These are phyloP conservation scores for Dendrobium officinale DNA, from an alignment of 106 monocot species.

Conservation along the genomic window DNA sequence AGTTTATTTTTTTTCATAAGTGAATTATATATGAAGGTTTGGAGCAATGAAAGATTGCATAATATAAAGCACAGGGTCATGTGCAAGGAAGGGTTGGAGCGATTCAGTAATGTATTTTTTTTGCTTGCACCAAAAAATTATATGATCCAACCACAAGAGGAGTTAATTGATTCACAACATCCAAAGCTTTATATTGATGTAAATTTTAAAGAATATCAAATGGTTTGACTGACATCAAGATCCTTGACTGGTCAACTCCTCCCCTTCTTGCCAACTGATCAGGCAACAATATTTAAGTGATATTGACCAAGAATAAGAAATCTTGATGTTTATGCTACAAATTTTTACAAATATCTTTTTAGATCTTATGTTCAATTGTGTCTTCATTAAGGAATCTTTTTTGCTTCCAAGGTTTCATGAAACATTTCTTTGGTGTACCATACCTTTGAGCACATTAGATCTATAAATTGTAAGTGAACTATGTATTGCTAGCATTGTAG, in stretches of 20 bases:
- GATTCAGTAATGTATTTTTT: constrained; percentile 45
- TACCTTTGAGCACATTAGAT: no score
- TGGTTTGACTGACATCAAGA: constrained; percentile 22
- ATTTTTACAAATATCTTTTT: no score
- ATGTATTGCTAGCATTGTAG: no score
- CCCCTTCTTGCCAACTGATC: neutral
- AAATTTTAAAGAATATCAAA: constrained; percentile 30
- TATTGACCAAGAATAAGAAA: no score
- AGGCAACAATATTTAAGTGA: neutral
- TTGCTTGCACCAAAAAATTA: constrained; percentile 50
- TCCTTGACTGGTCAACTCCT: constrained; percentile 28
- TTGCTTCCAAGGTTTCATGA: no score
- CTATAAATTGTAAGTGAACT: no score
- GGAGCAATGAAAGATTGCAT: constrained; percentile 56
- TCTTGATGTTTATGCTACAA: no score
- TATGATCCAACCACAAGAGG: constrained; percentile 23
- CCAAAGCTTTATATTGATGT: constrained; percentile 25
- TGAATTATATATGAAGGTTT: constrained; percentile 15
- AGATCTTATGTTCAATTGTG: no score
- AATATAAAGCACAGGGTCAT: constrained; percentile 52
- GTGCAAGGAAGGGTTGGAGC: constrained; percentile 24
- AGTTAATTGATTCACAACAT: constrained; percentile 24
- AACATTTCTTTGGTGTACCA: no score
- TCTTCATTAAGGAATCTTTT: no score
- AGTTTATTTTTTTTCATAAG: no score